Conservation (phyloP, 148 eudicot species). For the Hydrangea macrophylla region DNA sequence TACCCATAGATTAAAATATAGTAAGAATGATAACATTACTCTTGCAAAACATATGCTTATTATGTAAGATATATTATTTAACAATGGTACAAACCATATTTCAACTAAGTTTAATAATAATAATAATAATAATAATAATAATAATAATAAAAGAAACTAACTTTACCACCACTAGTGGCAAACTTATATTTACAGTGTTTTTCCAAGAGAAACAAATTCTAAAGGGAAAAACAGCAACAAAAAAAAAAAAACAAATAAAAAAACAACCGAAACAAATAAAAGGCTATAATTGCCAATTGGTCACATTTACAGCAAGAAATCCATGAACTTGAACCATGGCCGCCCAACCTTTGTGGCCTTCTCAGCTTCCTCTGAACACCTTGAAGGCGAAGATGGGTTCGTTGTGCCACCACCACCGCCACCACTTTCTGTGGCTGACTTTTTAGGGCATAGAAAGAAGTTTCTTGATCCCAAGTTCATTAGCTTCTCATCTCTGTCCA, state of each 20-base stretch:
- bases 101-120: too few relatives aligned
- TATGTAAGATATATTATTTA: too few relatives aligned
- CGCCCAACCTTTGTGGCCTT: conserved; percentile 25
- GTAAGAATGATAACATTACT: too few relatives aligned
- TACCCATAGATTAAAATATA: too few relatives aligned
- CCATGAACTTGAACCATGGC: conserved; percentile 67
- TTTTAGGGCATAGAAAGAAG: conserved; percentile 67
- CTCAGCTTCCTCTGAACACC: conserved; percentile 63
- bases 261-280: too few relatives aligned
- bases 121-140: too few relatives aligned
- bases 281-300: neutral
- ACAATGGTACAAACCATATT: too few relatives aligned
- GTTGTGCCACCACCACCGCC: conserved; percentile 1
- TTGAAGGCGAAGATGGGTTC: too few relatives aligned
- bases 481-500: conserved; percentile 65
- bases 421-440: conserved; percentile 9
- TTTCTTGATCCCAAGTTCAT: conserved; percentile 69
- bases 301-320: conserved; percentile 20
- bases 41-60: too few relatives aligned
- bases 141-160: too few relatives aligned
- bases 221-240: neutral
- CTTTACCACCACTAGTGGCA: neutral
- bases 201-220: neutral
- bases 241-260: too few relatives aligned
- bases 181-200: neutral